These are phyloP conservation scores for Apiospora malaysiana DNA, from an alignment of 2,329 filamentous ascomycete species.

Conservation along the genomic window DNA sequence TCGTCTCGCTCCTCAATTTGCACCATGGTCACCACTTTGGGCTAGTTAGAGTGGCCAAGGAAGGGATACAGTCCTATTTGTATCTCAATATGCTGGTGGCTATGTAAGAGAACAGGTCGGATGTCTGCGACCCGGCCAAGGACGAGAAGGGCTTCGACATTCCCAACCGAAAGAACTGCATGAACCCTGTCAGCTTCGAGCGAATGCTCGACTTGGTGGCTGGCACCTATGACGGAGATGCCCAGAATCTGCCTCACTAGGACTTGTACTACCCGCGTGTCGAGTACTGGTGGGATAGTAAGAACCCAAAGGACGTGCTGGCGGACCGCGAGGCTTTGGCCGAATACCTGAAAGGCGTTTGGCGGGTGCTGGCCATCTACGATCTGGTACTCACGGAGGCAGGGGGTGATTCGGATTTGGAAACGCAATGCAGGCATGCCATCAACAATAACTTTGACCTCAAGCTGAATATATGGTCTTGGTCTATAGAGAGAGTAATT, in stretches of 20 bases:
- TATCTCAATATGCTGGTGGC: conserved; percentile 13
- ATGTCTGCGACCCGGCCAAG: background rate
- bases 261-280: background rate
- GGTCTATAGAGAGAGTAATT: too few species aligned
- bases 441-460: background rate
- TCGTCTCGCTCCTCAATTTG: background rate
- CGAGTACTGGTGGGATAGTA: background rate
- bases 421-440: background rate
- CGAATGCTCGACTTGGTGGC: background rate
- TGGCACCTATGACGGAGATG: conserved; percentile 5
- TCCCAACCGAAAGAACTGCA: background rate
- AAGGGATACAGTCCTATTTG: background rate
- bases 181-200: background rate
- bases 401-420: background rate
- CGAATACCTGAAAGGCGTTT: conserved; percentile 9
- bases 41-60: background rate
- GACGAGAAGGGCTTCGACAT: background rate
- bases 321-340: background rate
- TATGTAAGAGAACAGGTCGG: background rate
- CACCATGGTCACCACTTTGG: conserved; percentile 5
- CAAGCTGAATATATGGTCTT: background rate
- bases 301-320: background rate
- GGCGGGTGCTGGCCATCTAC: conserved; percentile 10
- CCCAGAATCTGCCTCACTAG: conserved; percentile 12
- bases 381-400: background rate